Evolutionary conservation across 2,329 filamentous ascomycete species (phyloP), one percentile per base, ranked within the genome.

Genomic region (Diplocarpon rosae): DNA sequence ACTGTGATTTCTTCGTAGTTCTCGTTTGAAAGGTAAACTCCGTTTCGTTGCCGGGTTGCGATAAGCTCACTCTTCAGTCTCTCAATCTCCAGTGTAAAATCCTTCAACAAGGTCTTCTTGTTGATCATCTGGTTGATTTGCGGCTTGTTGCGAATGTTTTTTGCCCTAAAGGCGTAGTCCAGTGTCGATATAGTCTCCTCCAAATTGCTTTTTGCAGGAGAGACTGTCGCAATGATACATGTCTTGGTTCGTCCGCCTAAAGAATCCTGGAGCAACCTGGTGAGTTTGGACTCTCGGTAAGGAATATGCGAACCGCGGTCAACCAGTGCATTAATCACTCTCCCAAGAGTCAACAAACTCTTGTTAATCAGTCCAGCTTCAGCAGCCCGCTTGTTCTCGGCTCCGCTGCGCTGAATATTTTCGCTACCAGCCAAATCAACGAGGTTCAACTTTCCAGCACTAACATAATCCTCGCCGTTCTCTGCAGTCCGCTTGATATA

Each of bases 291-390:
- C 65, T 98, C 93, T 57, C 92, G 75, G 64, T 79, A 78, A 1
- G 92, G 93, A 52, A 98, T 96, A 59, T 98, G 92, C 0, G 81
- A 74, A 62, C 80, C 81, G 57, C 81, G 83, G 62, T 98, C 93
- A 17, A 96, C 92, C 11, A 98, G 74, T 0, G 92, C 92, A 62
- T 98, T 98, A 66, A 98, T 98, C 54, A 98, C 92, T 53, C 92
- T 82, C 7, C 92, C 92, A 2, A 98, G 75, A 2, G 92, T 98
- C 48, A 98, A 75, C 54, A 98, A 70, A 62, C 88, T 95, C 70
- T 96, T 96, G 71, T 98, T 98, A 70, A 98, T 98, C 43, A 98
- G 69, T 14, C 93, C 92, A 33, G 92, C 92, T 65, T 98, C 92
- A 2, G 88, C 80, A 5, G 93, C 93, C 44, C 93, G 81, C 69